Base-by-base conservation (phyloP, 2,329 filamentous ascomycete species). In the Gaeumannomyces sp. region DNA sequence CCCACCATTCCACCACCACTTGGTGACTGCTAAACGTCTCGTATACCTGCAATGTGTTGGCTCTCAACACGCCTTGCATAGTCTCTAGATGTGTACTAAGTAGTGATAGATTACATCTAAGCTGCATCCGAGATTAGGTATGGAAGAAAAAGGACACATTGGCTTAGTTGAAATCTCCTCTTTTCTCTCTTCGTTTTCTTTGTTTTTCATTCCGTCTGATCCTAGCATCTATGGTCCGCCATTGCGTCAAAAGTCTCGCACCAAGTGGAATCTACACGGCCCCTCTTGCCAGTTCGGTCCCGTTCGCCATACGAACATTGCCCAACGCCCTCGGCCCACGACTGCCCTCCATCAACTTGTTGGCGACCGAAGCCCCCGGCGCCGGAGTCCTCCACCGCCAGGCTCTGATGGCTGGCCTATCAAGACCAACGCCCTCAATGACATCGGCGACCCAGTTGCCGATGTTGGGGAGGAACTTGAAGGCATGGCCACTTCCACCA, bases 371-470 rank as follows among this genome's bases (percentile, higher is more conserved):
- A 4, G 60, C 61, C 4, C 33, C 31, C 22, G 28, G 33, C 7
- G 33, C 56, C 27, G 59, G 25, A 19, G 53, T 27, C 31, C 71
- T 62, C 69, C 69, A 71, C 16, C 31, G n/a, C 70, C 70, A 70
- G 1, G 59, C 62, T 28, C 63, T 35, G 29, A 67, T 28, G 7
- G 70, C 63, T 16, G 73, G 69, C 62, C 69, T 71, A 59, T 77
- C 71, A 10, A 74, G 65, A 2, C 71, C 69, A 22, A 65, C 65
- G 1, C 79, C 76, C 67, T 80, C 75, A 19, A 86, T 71, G 29
- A 67, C 62, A 53, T 85, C 78, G 8, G 81, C 76, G 19, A 85
- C 79, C 64, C 76, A 76, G 45, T 67, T 68, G 14, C 72, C 72
- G 4, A 74, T 67, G 25, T 70, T 66, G 3, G 72, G 73, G 19